These are phyloP conservation scores for Fraxinus angustifolia DNA, from an alignment of 305 asterid genomes.

Conservation along the genomic window DNA sequence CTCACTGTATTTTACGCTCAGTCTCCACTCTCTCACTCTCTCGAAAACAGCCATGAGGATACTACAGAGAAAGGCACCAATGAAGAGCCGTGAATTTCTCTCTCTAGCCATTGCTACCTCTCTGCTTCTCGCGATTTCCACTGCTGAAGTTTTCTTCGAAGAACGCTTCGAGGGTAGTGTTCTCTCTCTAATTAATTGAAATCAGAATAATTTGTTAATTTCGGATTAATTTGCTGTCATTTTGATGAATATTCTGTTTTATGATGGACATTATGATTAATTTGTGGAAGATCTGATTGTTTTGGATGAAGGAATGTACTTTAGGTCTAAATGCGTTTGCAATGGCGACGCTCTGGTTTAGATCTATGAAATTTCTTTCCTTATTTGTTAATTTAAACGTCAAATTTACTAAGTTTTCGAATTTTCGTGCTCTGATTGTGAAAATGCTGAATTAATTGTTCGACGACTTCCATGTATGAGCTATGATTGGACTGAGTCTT, in stretches of 20 bases:
- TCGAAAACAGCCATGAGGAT: slow-evolving; percentile 53
- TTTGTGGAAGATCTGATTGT: slow-evolving; percentile 25
- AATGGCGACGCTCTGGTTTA: slow-evolving; percentile 17
- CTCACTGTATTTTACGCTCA: neutral
- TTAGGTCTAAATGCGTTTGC: slow-evolving; percentile 1
- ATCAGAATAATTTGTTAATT: neutral
- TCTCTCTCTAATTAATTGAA: neutral
- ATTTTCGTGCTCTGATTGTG: neutral
- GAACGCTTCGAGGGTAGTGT: slow-evolving; percentile 78
- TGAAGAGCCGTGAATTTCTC: slow-evolving; percentile 39
- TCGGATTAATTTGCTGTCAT: neutral
- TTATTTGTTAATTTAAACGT: neutral
- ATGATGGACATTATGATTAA: neutral
- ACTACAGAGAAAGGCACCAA: slow-evolving; percentile 34
- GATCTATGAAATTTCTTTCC: slow-evolving; percentile 36
- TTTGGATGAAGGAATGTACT: slow-evolving; percentile 2
- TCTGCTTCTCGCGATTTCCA: slow-evolving; percentile 46
- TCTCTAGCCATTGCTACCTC: slow-evolving; percentile 44
- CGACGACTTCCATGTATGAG: neutral
- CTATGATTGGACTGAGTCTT: neutral
- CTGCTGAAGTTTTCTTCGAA: slow-evolving; percentile 80
- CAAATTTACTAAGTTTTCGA: neutral
- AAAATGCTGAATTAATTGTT: slow-evolving; percentile 13
- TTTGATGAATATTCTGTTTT: neutral
- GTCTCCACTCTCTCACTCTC: neutral